phyloP scores from a whole-genome alignment of 257 asterid genomes.

The Salvia miltiorrhiza region DNA sequence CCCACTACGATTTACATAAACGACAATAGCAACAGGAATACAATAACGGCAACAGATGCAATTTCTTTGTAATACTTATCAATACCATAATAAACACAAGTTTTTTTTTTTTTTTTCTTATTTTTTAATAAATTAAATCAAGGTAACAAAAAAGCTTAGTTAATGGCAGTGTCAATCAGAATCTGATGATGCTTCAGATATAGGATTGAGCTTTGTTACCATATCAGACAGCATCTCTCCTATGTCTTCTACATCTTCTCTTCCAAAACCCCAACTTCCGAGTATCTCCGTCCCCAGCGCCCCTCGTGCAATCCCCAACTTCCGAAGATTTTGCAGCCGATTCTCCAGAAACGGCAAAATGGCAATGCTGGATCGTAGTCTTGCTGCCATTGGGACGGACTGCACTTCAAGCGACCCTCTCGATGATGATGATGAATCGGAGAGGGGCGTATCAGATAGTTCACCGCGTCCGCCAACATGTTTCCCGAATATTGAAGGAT shows the following conservation, averaged over 20 bases:
- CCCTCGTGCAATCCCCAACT: constrained; percentile 65
- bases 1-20: too few species aligned
- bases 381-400: constrained; percentile 88
- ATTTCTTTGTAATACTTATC: too few species aligned
- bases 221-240: constrained; percentile 69
- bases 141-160: too few species aligned
- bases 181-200: constrained; percentile 48
- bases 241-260: constrained; percentile 68
- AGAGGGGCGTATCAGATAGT: constrained; percentile 41
- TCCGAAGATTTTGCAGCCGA: constrained; percentile 57
- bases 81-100: too few species aligned
- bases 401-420: constrained; percentile 83
- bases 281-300: constrained; percentile 60
- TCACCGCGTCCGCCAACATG: constrained; percentile 66
- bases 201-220: constrained; percentile 54
- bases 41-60: too few species aligned
- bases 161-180: constrained; percentile 63
- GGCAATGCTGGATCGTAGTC: constrained; percentile 78
- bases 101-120: too few species aligned
- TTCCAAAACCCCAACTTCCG: constrained; percentile 72
- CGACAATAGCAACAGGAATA: too few species aligned
- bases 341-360: constrained; percentile 71
- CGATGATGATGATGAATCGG: constrained; percentile 27
- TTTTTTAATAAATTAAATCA: too few species aligned
- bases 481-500: constrained; percentile 69